Evolutionary conservation across 352 stramenopile genomes (phyloP).

Genomic region (Aphanomyces stellatus): DNA sequence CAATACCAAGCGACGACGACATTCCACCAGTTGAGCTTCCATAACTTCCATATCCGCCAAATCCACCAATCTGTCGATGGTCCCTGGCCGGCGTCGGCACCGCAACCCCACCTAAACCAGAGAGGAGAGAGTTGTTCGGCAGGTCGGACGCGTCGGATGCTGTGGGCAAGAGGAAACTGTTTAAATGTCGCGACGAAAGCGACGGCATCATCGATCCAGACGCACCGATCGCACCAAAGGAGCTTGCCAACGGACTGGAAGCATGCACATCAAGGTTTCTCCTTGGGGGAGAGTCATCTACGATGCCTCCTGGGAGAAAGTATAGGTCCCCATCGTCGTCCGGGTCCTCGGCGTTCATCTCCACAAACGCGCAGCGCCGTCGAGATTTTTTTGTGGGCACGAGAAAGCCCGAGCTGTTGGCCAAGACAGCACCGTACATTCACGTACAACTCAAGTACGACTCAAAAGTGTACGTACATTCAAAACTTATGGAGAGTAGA

Average conservation of each 20-base stretch:
- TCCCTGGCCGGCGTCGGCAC: neutral
- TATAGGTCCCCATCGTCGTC: slow-evolving; percentile 31
- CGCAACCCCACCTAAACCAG: slow-evolving; percentile 10
- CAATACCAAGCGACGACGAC: neutral
- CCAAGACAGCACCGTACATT: neutral
- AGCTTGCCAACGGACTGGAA: neutral
- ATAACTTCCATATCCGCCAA: neutral
- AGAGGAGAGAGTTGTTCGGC: slow-evolving; percentile 12
- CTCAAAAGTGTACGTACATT: neutral
- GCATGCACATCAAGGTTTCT: neutral
- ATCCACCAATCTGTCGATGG: neutral
- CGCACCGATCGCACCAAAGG: neutral
- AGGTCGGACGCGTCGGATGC: neutral
- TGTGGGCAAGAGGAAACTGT: neutral
- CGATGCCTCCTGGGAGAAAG: slow-evolving; percentile 78
- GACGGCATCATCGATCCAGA: neutral
- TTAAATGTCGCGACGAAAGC: neutral
- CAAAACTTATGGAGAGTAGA: neutral
- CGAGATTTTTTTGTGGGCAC: too few relatives aligned
- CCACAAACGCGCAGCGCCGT: too few relatives aligned
- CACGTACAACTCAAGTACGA: neutral
- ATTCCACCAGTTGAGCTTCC: neutral
- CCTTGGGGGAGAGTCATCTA: slow-evolving; percentile 59
- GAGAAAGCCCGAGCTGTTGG: neutral
- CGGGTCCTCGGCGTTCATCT: slow-evolving; percentile 15